Percentiles rank a stretch among this genome's conserved stretches.
Evolutionary conservation across 768 basidiomycete genomes (phyloP).

Genomic region (Gymnopilus dilepis): DNA sequence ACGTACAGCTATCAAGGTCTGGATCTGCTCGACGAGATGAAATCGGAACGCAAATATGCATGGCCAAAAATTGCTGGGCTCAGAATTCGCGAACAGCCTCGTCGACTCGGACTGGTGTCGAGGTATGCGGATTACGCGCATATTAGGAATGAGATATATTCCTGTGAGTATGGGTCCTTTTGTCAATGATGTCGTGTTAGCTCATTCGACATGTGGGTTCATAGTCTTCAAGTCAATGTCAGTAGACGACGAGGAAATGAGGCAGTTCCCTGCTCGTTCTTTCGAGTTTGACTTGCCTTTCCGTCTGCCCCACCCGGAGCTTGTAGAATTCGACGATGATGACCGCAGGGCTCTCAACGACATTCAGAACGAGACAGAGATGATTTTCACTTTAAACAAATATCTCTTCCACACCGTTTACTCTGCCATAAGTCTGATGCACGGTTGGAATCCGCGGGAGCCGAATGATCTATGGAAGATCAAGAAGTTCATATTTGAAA

Average conservation of each 20-base stretch:
- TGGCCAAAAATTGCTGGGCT: conserved; percentile 9
- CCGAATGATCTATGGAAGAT: conserved; percentile 11
- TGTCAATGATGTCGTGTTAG: not conserved
- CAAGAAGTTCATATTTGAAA: conserved; percentile 22
- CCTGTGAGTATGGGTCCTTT: not conserved
- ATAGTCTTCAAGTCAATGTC: not conserved
- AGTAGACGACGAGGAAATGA: not conserved
- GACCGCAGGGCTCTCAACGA: conserved; percentile 22
- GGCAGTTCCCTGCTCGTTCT: not conserved
- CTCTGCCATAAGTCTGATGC: conserved; percentile 23
- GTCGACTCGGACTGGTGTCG: not conserved
- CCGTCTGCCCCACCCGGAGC: conserved; percentile 18
- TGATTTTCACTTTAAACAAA: conserved; percentile 19
- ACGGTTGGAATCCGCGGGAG: not conserved
- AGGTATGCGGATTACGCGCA: not conserved
- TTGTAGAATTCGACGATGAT: conserved; percentile 20
- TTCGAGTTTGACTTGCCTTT: not conserved
- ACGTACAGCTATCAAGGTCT: not conserved
- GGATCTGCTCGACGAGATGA: not conserved
- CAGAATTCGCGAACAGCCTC: not conserved
- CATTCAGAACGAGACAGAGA: conserved; percentile 27
- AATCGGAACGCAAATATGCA: not conserved
- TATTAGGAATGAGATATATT: not conserved
- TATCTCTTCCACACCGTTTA: conserved; percentile 28
- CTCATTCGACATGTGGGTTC: not conserved